A percentile compares a stretch with the other conserved stretches of the same genome.
Evolutionary conservation across 495 filamentous ascomycete genomes (phyloP).

Genomic region (Aspergillus sclerotioniger): DNA sequence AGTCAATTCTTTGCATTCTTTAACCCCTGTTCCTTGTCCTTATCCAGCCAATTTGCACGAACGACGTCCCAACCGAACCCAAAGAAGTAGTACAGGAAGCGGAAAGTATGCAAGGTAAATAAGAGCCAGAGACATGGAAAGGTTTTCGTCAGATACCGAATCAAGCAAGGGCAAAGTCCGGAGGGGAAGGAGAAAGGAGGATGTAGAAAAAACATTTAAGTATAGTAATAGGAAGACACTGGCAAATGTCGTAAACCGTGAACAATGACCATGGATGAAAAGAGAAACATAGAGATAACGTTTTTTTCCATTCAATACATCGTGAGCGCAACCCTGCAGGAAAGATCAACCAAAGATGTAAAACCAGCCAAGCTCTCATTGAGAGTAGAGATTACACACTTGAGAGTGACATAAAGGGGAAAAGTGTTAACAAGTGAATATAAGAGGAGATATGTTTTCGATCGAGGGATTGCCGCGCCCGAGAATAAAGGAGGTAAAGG

Average conservation of each 20-base stretch:
- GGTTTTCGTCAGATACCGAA: slow-evolving; percentile 18
- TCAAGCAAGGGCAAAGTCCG: slow-evolving; percentile 15
- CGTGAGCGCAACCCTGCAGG: slow-evolving; percentile 22
- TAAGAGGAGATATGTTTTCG: slow-evolving; percentile 24
- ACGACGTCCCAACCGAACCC: slow-evolving; percentile 27
- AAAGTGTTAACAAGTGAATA: slow-evolving; percentile 17
- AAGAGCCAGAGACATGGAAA: slow-evolving; percentile 17
- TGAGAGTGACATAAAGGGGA: slow-evolving; percentile 18
- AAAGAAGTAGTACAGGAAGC: slow-evolving; percentile 32
- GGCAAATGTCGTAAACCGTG: slow-evolving; percentile 17
- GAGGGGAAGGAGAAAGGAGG: slow-evolving; percentile 8
- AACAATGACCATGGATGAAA: not conserved
- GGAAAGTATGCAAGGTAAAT: slow-evolving; percentile 23
- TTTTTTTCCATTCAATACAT: slow-evolving; percentile 29
- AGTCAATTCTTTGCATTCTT: slow-evolving; percentile 26
- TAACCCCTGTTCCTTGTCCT: slow-evolving; percentile 15
- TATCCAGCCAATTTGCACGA: slow-evolving; percentile 27
- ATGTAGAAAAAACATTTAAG: slow-evolving; percentile 8
- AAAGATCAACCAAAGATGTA: slow-evolving; percentile 21
- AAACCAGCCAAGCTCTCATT: slow-evolving; percentile 47
- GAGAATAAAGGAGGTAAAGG: slow-evolving; percentile 24
- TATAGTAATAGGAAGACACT: slow-evolving; percentile 14
- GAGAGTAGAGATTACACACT: slow-evolving; percentile 51
- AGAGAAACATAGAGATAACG: slow-evolving; percentile 13
- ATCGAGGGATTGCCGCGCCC: slow-evolving; percentile 21